Evolutionary conservation across 2,329 filamentous ascomycete species (phyloP).

Genomic region (Fusarium sp.): DNA sequence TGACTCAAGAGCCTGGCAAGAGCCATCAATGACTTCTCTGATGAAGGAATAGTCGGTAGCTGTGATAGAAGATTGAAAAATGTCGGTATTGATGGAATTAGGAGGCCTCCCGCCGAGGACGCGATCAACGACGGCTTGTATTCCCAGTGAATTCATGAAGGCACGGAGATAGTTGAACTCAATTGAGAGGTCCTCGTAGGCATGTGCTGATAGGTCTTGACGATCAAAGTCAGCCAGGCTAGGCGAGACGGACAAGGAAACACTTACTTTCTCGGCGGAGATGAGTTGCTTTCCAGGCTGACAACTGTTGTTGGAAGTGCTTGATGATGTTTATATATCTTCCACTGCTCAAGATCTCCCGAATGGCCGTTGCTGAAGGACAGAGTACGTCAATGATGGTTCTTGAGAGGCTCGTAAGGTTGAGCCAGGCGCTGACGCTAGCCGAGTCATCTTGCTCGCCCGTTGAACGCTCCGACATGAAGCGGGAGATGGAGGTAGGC

Average conservation of each 20-base stretch:
- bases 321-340: constrained; percentile 28
- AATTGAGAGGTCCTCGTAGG: constrained; percentile 55
- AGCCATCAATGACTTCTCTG: constrained; percentile 62
- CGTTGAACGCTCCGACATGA: background rate
- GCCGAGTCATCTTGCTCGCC: background rate
- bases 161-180: constrained; percentile 57
- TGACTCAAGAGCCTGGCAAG: constrained; percentile 59
- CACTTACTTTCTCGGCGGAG: constrained; percentile 6
- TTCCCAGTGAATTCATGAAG: constrained; percentile 58
- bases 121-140: constrained; percentile 63
- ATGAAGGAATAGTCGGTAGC: constrained; percentile 63
- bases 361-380: constrained; percentile 52
- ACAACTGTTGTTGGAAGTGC: constrained; percentile 26
- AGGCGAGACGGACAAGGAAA: background rate
- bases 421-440: constrained; percentile 17
- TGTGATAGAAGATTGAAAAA: constrained; percentile 50
- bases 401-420: constrained; percentile 17
- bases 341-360: background rate
- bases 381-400: constrained; percentile 41
- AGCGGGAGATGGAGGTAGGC: constrained; percentile 2
- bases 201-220: background rate
- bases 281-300: constrained; percentile 13
- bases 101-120: constrained; percentile 28
- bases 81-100: background rate
- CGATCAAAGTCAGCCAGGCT: background rate